A percentile compares a stretch with the other conserved stretches of the same genome.
Evolutionary conservation across 306 rosid species (phyloP).

Genomic region (Dicorynia guianensis): DNA sequence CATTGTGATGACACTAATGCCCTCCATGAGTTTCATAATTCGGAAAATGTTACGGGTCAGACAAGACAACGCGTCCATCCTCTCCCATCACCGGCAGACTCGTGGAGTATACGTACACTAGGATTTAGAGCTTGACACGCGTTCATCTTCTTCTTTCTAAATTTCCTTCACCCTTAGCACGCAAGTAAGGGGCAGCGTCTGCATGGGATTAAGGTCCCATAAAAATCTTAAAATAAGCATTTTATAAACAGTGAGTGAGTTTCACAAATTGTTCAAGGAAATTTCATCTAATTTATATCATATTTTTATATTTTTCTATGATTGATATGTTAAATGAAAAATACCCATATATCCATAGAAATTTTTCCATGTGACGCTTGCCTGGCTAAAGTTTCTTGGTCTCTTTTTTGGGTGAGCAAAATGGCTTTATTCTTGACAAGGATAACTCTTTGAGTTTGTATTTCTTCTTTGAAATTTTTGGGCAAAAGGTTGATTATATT

Average conservation of each 20-base stretch:
- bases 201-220: too few relatives aligned
- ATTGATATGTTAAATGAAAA: too few relatives aligned
- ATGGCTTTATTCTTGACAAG: conserved; percentile 31
- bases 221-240: too few relatives aligned
- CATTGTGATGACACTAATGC: conserved; percentile 34
- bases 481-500: not conserved
- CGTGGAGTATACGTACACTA: not conserved
- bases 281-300: too few relatives aligned
- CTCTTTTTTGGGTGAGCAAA: not conserved
- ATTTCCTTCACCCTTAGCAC: too few relatives aligned
- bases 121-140: not conserved
- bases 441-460: not conserved
- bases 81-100: not conserved
- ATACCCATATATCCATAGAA: too few relatives aligned
- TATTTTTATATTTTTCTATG: too few relatives aligned
- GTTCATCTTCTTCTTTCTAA: not conserved
- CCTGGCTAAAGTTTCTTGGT: too few relatives aligned
- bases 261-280: too few relatives aligned
- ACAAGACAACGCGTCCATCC: not conserved
- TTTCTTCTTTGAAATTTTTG: not conserved
- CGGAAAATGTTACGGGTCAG: not conserved
- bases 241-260: too few relatives aligned
- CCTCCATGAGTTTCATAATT: conserved; percentile 14
- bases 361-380: too few relatives aligned
- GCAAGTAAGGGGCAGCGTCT: too few relatives aligned